Percentiles rank a stretch among this genome's conserved stretches.
Conservation (phyloP, 176 grass and related monocot genomes). For the Rhipidocladum racemiflorum region DNA sequence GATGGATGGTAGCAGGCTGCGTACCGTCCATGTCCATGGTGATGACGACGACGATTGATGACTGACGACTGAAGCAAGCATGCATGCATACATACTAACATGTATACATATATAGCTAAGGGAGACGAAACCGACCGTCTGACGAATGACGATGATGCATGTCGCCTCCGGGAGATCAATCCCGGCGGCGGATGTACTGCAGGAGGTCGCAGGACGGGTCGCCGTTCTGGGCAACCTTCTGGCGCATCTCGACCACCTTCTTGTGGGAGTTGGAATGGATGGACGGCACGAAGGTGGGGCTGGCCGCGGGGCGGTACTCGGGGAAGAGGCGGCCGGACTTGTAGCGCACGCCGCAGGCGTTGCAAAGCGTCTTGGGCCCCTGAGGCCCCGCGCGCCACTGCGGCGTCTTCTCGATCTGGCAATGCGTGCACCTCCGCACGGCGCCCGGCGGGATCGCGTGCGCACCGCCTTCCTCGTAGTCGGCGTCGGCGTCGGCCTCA, state of each 20-base stretch:
- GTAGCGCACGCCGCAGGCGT: conserved; percentile 93
- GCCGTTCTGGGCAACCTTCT: conserved; percentile 36
- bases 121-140: conserved; percentile 36
- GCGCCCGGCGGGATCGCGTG: conserved; percentile 22
- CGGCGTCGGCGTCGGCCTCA: conserved; percentile 19
- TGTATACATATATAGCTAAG: conserved; percentile 70
- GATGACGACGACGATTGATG: conserved; percentile 36
- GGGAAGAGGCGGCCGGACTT: conserved; percentile 97
- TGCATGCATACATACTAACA: conserved; percentile 68
- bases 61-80: conserved; percentile 59
- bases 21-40: conserved; percentile 30
- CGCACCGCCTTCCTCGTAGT: conserved; percentile 52
- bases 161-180: conserved; percentile 35
- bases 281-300: conserved; percentile 83
- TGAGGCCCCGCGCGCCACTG: conserved; percentile 93
- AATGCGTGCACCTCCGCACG: conserved; percentile 95
- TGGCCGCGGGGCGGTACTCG: conserved; percentile 91
- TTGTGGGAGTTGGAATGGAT: conserved; percentile 98
- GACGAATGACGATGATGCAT: neutral
- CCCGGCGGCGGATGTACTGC: conserved; percentile 71
- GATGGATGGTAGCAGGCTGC: conserved; percentile 15
- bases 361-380: conserved; percentile 97
- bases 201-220: conserved; percentile 62
- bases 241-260: conserved; percentile 97
- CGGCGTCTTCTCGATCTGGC: conserved; percentile 96